Percentiles rank a stretch among this genome's conserved stretches.
Conservation (phyloP, 1,284 basidiomycete species). For the Porodaedalea pini region DNA sequence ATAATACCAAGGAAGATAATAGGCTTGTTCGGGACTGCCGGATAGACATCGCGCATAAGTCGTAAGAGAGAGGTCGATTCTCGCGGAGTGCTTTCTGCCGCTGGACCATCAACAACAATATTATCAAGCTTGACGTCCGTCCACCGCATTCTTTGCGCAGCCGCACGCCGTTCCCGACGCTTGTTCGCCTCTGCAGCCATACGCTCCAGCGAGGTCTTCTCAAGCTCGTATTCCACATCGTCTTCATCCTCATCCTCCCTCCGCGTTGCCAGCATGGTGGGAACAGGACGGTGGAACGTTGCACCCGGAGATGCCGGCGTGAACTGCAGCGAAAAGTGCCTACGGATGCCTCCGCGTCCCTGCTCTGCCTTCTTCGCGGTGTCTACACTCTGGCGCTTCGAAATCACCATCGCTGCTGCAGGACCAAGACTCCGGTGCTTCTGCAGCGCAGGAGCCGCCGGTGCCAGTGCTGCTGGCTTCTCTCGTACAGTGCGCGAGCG, state of each 20-base stretch:
- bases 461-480: neutral
- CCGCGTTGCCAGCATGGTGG: neutral
- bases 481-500: slow-evolving; percentile 21
- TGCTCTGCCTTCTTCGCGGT: neutral
- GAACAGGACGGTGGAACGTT: neutral
- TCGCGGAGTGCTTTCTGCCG: neutral
- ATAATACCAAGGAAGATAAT: slow-evolving; percentile 67
- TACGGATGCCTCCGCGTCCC: slow-evolving; percentile 28
- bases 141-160: slow-evolving; percentile 26
- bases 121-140: slow-evolving; percentile 31
- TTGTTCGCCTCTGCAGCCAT: slow-evolving; percentile 34
- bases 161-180: slow-evolving; percentile 24
- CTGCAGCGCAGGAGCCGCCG: neutral
- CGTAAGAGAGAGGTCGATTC: slow-evolving; percentile 38
- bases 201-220: slow-evolving; percentile 41
- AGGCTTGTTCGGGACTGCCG: slow-evolving; percentile 73
- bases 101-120: slow-evolving; percentile 25
- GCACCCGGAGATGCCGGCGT: slow-evolving; percentile 44
- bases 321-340: slow-evolving; percentile 56
- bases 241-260: slow-evolving; percentile 22
- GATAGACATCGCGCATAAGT: slow-evolving; percentile 61
- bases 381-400: slow-evolving; percentile 25
- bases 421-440: slow-evolving; percentile 27
- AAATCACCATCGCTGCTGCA: neutral
- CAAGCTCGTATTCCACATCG: slow-evolving; percentile 37